Evolutionary conservation across 805 yeast genomes (phyloP).

Genomic region (Starmerella stigmatis): DNA sequence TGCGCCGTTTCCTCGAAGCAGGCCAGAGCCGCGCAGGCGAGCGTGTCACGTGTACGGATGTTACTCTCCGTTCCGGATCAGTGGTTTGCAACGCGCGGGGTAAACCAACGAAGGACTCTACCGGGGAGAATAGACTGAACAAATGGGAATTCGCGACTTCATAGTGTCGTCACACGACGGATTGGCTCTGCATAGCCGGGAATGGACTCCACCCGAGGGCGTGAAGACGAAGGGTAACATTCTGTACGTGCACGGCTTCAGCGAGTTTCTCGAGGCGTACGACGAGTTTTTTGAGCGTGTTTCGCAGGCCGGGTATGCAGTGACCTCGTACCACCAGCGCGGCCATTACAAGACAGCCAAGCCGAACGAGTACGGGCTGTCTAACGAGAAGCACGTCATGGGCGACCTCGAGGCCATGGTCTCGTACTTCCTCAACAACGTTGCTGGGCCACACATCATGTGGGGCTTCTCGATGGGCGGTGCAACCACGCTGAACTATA

Average conservation of each 20-base stretch:
- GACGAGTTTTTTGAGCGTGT: slow-evolving; percentile 27
- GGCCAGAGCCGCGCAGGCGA: no score
- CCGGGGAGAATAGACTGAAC: not conserved
- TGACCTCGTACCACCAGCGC: slow-evolving; percentile 33
- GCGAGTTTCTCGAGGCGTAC: slow-evolving; percentile 30
- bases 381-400: slow-evolving; percentile 29
- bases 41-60: no score
- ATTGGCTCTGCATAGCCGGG: slow-evolving; percentile 15
- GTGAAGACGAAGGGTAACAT: slow-evolving; percentile 25
- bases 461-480: slow-evolving; percentile 37
- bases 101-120: no score
- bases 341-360: slow-evolving; percentile 33
- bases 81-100: no score
- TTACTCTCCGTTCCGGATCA: no score
- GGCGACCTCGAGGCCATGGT: slow-evolving; percentile 30
- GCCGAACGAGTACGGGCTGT: slow-evolving; percentile 28
- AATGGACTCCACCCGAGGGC: slow-evolving; percentile 21
- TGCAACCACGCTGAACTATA: slow-evolving; percentile 31
- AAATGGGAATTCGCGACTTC: slow-evolving; percentile 16
- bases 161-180: slow-evolving; percentile 21
- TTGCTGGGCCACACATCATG: slow-evolving; percentile 26
- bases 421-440: slow-evolving; percentile 14
- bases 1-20: no score
- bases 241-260: slow-evolving; percentile 33
- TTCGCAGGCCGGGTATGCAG: slow-evolving; percentile 30